Evolutionary conservation across 257 asterid genomes (phyloP), one percentile per base, ranked within the genome.

Genomic region (Fraxinus americana): DNA sequence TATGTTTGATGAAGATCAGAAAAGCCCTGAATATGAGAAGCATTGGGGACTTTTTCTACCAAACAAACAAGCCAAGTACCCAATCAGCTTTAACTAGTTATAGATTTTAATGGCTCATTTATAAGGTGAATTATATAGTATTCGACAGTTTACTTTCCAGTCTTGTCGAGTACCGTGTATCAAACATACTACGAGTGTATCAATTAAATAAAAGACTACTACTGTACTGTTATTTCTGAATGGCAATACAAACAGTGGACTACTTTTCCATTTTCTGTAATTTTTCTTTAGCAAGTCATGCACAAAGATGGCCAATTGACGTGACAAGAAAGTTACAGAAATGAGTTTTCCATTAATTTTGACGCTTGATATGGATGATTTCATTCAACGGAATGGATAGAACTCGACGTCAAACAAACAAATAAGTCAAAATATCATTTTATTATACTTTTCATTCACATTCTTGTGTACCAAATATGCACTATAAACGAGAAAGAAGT

Each of bases 1-100:
- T 66, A 50, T 82, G 83, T 82, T 85, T 43, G 77, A 85, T 54
- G 86, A 82, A 52, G 67, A 85, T 70, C 84, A 65, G 11, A 85
- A 85, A 82, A 43, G 0, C 67, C 86, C 84, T 5, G 79, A 79
- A n/a, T 0, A 4, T 72, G 86, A 85, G 82, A 77, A 79, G 72
- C 74, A 85, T 70, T 85, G 70, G n/a, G 83, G 88, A 38, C 54
- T 48, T 14, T 14, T 48, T 48, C n/a, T 48, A 3, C 54, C 19
- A 13, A 48, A 13, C 54, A 48, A 48, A 14, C 54, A 48, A 48
- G n/a, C 57, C n/a, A 48, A 48, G 57, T 14, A 14, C 57, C 57
- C 1, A 13, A 14, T 48, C 57, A 48, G 57, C 57, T 48, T 48
- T 48, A 48, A 48, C 57, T 48, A 14, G 57, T 48, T 48, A 48